A percentile compares a stretch with the other conserved stretches of the same genome.
phyloP scores from a whole-genome alignment of 2,329 filamentous ascomycete genomes.

The Stenocarpella maydis region DNA sequence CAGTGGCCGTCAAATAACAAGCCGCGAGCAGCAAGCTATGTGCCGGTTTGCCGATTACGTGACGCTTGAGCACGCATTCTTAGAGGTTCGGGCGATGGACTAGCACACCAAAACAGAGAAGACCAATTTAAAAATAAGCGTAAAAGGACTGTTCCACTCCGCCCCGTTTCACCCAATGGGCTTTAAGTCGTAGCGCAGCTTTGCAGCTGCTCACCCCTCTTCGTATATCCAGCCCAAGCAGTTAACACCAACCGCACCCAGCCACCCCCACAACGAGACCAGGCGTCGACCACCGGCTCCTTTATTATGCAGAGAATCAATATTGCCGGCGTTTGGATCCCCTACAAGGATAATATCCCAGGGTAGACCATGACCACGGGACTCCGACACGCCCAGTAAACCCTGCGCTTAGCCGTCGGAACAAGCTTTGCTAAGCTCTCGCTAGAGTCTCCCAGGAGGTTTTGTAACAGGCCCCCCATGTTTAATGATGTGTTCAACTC shows the following conservation, averaged over 20 bases:
- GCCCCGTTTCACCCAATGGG: constrained; percentile 14
- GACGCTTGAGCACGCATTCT: neutral
- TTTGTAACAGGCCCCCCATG: neutral
- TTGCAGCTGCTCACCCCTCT: too few species aligned
- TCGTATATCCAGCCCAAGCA: neutral
- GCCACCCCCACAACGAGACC: too few species aligned
- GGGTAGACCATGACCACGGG: neutral
- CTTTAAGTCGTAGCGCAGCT: neutral
- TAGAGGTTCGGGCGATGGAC: neutral
- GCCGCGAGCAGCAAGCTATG: neutral
- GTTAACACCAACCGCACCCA: too few species aligned
- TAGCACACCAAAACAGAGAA: neutral
- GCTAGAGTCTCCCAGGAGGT: constrained; percentile 1
- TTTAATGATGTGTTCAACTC: neutral
- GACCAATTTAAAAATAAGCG: neutral
- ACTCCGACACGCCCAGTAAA: neutral
- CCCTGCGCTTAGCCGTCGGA: neutral
- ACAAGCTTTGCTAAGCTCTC: constrained; percentile 5
- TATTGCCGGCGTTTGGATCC: neutral
- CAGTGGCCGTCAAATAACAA: neutral
- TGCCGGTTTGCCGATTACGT: constrained; percentile 17
- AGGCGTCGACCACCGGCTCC: neutral
- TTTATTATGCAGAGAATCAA: neutral
- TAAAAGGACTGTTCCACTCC: neutral
- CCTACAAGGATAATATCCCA: constrained; percentile 1